Base-by-base conservation (phyloP, 768 basidiomycete genomes). In the Boletellus ananiceps region DNA sequence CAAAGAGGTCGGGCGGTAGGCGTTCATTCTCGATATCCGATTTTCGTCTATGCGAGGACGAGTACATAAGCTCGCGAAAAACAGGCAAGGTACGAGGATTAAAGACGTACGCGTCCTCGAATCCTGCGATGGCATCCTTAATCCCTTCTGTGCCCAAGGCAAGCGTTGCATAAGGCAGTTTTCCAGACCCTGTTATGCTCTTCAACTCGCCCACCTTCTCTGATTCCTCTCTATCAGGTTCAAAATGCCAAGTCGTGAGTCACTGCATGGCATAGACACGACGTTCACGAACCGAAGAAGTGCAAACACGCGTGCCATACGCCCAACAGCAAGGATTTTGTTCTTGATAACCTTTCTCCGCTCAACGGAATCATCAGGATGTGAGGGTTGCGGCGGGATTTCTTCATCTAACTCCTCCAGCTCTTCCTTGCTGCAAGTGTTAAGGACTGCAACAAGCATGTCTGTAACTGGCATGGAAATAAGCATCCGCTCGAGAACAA, bases 21-120 rank as follows among this genome's bases (percentile, higher is more conserved):
- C 93, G 86, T 69, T 99, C 96, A 71, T 98, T 98, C 71, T 98
- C 95, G 57, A 98, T 97, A 74, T 98, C 96, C 38, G 89, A 92
- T 73, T 93, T 94, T 52, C 93, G 92, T 36, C 93, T 94, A 13
- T 1, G n/a, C 57, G 35, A 49, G 27, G 31, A 19, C 47, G 15
- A 37, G n/a, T 14, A n/a, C 16, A 19, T 29, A 39, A 27, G 16
- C 4, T 29, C 18, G 15, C 27, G 38, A 6, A 16, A 12, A 15
- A n/a, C 8, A 3, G 44, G n/a, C 11, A 9, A 4, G 4, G 35
- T 0, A 3, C 2, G 13, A 35, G 32, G 8, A 34, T 9, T 9
- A 33, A 14, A 31, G 4, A 86, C 93, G 56, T 73, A 94, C 92
- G 96, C 96, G 65, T 97, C 95, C 14, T 91, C 89, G 68, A 97